A percentile compares a stretch with the other conserved stretches of the same genome.
phyloP scores from a whole-genome alignment of 768 basidiomycete species.

The Zangia roseola region DNA sequence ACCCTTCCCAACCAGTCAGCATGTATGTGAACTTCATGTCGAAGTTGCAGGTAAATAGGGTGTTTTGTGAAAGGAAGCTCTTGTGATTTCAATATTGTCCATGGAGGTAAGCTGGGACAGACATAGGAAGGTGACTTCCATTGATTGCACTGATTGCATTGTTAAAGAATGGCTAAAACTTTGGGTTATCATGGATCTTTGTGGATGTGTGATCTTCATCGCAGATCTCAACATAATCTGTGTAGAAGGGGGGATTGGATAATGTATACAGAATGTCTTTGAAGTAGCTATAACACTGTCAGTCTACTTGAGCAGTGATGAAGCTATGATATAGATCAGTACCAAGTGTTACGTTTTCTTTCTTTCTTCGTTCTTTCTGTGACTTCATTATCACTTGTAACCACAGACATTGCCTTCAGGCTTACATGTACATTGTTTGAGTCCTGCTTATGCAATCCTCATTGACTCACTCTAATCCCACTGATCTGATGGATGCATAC shows the following conservation, averaged over 20 bases:
- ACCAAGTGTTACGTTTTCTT: too few relatives aligned
- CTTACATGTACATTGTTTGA: too few relatives aligned
- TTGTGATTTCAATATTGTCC: slow-evolving; percentile 16
- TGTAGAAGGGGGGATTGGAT: slow-evolving; percentile 1
- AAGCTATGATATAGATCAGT: not conserved
- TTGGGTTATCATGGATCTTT: slow-evolving; percentile 26
- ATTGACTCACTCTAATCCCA: too few relatives aligned
- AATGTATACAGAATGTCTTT: not conserved
- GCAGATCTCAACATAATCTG: slow-evolving; percentile 20
- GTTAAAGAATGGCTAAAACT: slow-evolving; percentile 33
- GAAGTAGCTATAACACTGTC: slow-evolving; percentile 1
- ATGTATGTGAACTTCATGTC: slow-evolving; percentile 37
- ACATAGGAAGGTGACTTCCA: not conserved
- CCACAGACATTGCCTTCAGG: too few relatives aligned
- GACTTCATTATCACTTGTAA: too few relatives aligned
- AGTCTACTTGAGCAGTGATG: too few relatives aligned
- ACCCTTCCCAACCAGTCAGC: slow-evolving; percentile 41
- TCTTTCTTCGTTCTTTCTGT: too few relatives aligned
- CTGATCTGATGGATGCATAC: too few relatives aligned
- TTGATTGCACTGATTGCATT: slow-evolving; percentile 33
- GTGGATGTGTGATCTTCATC: not conserved
- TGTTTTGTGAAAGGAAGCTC: slow-evolving; percentile 35
- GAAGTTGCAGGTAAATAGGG: slow-evolving; percentile 36
- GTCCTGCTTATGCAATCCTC: too few relatives aligned
- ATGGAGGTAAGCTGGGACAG: not conserved